Base-by-base conservation (phyloP, 306 rosid species). In the Echinosophora koreensis region DNA sequence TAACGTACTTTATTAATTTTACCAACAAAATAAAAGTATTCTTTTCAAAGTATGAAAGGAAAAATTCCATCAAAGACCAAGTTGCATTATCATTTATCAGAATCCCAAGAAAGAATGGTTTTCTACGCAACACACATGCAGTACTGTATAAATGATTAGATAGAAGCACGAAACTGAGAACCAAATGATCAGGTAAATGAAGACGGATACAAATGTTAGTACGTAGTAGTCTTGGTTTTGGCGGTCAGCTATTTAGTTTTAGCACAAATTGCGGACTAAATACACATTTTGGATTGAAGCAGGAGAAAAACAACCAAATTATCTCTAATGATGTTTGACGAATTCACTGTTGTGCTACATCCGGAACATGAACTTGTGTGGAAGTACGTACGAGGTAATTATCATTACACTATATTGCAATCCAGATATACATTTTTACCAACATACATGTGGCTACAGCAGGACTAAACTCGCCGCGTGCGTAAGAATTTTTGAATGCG, bases 381-480 rank as follows among this genome's bases (percentile, higher is more conserved):
- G 57, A 39, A 51, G 22, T 35, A 18, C 49, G 49, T 50, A 47
- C 4, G 46, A 74, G 66, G 72, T 71, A 71, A 3, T 61, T 70
- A 2, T 38, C 18, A 37, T 59, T 50, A 66, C 76, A 64, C 74
- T 41, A 37, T 4, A 15, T 1, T 64, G 69, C 8, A 46, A 6
- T 6, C 1, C 2, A 30, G 5, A 34, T 32, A 17, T 39, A 47
- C 15, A 38, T 58, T 57, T 18, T 39, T 30, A 11, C 57, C 5
- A 18, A 2, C 8, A 59, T 27, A 42, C 2, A 11, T 22, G 42
- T 2, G 30, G 44, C 27, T 44, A 27, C 10, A 30, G 10, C 28
- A 37, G 37, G 9, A 34, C 12, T 18, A 1, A 54, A 16, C 39
- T 2, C 4, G 18, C 57, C 27, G n/a, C 67, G 42, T 77, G 46